These are phyloP conservation scores for Gossypium longicalyx DNA, from an alignment of 345 rosid species.

Conservation along the genomic window DNA sequence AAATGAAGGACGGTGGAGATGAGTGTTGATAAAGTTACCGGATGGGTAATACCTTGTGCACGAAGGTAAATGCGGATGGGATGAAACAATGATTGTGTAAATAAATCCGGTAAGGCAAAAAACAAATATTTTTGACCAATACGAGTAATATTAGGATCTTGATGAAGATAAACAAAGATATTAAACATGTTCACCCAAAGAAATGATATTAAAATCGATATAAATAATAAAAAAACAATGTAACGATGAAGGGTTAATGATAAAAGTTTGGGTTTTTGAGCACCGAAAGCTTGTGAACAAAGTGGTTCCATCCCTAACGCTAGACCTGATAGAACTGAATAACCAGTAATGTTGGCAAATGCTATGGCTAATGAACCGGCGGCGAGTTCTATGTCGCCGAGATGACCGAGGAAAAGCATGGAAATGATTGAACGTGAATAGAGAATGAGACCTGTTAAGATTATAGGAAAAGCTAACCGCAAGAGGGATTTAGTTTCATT, in stretches of 20 bases:
- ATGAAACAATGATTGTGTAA: constrained; percentile 73
- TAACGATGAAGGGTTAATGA: constrained; percentile 83
- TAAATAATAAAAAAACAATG: constrained; percentile 58
- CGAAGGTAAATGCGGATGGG: constrained; percentile 99
- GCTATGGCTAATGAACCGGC: constrained; percentile 93
- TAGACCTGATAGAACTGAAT: constrained; percentile 93
- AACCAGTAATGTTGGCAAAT: constrained; percentile 90
- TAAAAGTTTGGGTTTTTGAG: constrained; percentile 73
- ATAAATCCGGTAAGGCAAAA: constrained; percentile 78
- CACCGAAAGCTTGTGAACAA: constrained; percentile 94
- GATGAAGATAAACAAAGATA: constrained; percentile 57
- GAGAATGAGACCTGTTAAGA: constrained; percentile 71
- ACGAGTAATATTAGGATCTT: constrained; percentile 57
- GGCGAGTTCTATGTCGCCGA: constrained; percentile 80
- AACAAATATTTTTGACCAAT: constrained; percentile 66
- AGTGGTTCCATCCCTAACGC: constrained; percentile 95
- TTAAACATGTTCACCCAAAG: constrained; percentile 69
- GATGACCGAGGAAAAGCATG: constrained; percentile 87
- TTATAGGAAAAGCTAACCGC: constrained; percentile 77
- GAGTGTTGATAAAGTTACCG: constrained; percentile 79
- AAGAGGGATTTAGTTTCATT: constrained; percentile 68
- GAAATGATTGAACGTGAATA: constrained; percentile 84
- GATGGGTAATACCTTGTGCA: constrained; percentile 83
- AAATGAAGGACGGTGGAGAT: constrained; percentile 63
- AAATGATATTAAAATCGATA: constrained; percentile 66